A percentile compares a stretch with the other conserved stretches of the same genome.
phyloP scores from a whole-genome alignment of 2,329 filamentous ascomycete species.

The Alternaria arbusti region DNA sequence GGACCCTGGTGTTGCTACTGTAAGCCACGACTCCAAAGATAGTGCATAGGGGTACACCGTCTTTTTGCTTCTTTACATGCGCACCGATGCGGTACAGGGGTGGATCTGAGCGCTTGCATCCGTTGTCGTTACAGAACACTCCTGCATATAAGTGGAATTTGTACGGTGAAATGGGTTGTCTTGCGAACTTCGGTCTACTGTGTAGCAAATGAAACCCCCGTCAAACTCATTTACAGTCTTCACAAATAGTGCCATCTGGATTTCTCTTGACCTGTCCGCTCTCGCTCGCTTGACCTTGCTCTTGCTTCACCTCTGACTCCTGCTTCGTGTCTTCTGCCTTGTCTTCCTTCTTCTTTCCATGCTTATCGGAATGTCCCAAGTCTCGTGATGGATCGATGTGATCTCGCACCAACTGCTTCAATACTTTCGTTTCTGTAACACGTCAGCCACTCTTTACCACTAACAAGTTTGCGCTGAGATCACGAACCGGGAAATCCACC shows the following conservation, averaged over 20 bases:
- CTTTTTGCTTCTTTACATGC: neutral
- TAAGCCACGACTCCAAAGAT: neutral
- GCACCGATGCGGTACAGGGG: neutral
- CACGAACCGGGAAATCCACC: conserved; percentile 79
- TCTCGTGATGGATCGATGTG: conserved; percentile 78
- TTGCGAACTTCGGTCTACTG: neutral
- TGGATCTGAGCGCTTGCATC: neutral
- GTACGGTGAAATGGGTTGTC: neutral
- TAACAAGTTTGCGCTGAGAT: neutral
- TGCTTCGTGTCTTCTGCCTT: conserved; percentile 8
- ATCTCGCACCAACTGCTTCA: conserved; percentile 85
- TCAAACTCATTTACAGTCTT: conserved; percentile 42
- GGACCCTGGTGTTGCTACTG: neutral
- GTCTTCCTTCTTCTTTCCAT: conserved; percentile 44
- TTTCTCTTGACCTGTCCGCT: conserved; percentile 34
- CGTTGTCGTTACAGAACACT: neutral
- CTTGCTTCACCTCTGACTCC: neutral
- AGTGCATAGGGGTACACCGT: neutral
- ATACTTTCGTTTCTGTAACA: conserved; percentile 76
- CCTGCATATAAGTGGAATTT: too few species aligned
- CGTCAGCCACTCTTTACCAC: neutral
- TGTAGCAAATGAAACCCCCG: neutral
- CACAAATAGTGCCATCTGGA: conserved; percentile 45
- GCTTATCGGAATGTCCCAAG: conserved; percentile 71
- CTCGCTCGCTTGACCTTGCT: neutral